phyloP scores from a whole-genome alignment of 352 stramenopile species.

The Phytopythium helicoides region DNA sequence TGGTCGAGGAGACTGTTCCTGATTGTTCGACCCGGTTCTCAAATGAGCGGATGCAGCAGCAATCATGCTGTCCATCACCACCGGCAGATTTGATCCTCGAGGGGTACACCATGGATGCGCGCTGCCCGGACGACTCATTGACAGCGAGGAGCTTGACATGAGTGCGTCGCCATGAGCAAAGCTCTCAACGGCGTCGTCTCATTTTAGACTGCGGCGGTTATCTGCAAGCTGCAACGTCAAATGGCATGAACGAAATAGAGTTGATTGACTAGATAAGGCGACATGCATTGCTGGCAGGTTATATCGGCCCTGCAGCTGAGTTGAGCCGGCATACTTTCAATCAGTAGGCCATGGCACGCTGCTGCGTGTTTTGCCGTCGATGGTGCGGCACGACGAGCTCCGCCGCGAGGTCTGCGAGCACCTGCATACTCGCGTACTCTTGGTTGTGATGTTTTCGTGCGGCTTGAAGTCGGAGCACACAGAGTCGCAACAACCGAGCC shows the following conservation, averaged over 20 bases:
- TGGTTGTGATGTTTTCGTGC: slow-evolving; percentile 51
- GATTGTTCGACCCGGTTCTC: background rate
- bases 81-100: background rate
- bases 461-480: slow-evolving; percentile 41
- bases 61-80: slow-evolving; percentile 5
- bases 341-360: slow-evolving; percentile 3
- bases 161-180: no score
- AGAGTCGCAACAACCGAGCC: slow-evolving; percentile 46
- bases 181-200: no score
- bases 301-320: no score
- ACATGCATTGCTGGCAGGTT: no score
- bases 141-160: background rate
- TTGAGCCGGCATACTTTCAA: no score
- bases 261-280: no score
- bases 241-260: no score
- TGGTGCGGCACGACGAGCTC: slow-evolving; percentile 29
- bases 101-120: background rate
- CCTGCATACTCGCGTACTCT: slow-evolving; percentile 72
- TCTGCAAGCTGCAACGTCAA: no score
- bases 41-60: slow-evolving; percentile 4
- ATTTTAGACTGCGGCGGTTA: no score
- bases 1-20: background rate
- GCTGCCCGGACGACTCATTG: background rate
- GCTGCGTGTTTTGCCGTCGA: slow-evolving; percentile 3
- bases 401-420: slow-evolving; percentile 44